Base-by-base conservation (phyloP, 2,329 filamentous ascomycete genomes). In the Colletotrichum lentis region DNA sequence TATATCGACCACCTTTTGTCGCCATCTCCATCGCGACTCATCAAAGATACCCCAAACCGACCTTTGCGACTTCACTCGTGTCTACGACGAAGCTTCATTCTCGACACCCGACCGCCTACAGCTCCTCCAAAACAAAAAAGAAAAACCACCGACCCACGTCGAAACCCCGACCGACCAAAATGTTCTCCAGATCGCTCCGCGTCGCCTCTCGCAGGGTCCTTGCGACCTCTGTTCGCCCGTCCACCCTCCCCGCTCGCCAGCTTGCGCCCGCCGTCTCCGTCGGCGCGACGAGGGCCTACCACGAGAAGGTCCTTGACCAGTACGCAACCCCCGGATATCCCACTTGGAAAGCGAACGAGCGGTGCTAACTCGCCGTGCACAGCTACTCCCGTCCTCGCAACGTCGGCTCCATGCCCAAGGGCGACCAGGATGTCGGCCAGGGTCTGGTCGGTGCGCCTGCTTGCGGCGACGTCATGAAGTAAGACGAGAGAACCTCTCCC, bases 401-500 rank as follows among this genome's bases (percentile, higher is more conserved):
- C 72, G 84, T 85, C 69, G 85, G 85, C 62, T 86, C 85, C 67
- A 81, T 87, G 77, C 81, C 85, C 79, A 96, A 96, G 85, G 87
- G 87, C 71, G 93, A 96, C 72, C 79, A 81, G 64, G 91, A 96
- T 72, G 94, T 97, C 70, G 94, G 94, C 73, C 97, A 94, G 20
- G 94, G 94, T 50, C 91, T 97, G 62, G 94, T 97, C 72, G 93
- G 93, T 73, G 93, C 93, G 16, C 93, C 93, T 52, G 93, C 93
- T 52, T 96, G 93, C 77, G 93, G 93, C 80, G 93, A 96, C 79
- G 93, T 96, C 71, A 96, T 96, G 91, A 96, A 96, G 83, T 71
- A 65, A 62, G 70, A 46, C 41, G 27, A 31, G 27, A 31, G 27
- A 8, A 35, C 22, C 16, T 20, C 0, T 6, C 27, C 44, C n/a